A percentile compares a stretch with the other conserved stretches of the same genome.
Evolutionary conservation across 2,329 filamentous ascomycete genomes (phyloP).

Genomic region (Penicillium concentricum): DNA sequence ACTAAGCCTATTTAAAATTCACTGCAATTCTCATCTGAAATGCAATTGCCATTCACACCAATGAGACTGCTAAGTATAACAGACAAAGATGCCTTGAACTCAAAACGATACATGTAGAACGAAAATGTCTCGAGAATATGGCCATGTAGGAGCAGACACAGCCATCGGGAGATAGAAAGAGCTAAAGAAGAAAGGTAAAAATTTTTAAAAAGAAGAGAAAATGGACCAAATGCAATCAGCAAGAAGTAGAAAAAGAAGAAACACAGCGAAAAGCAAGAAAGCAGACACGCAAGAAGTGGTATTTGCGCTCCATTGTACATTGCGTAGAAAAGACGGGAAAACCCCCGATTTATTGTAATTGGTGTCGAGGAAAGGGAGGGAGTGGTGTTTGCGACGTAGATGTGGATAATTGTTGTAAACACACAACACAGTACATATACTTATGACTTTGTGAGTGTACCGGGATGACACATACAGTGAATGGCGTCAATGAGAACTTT

Average conservation of each 20-base stretch:
- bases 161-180: constrained; percentile 12
- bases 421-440: neutral
- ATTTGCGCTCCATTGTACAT: constrained; percentile 46
- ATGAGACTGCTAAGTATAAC: constrained; percentile 18
- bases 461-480: neutral
- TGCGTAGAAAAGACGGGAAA: constrained; percentile 21
- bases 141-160: constrained; percentile 15
- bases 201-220: neutral
- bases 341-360: constrained; percentile 5
- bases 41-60: constrained; percentile 16
- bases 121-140: constrained; percentile 5
- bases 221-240: constrained; percentile 8
- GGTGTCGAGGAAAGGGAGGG: neutral
- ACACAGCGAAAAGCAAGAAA: constrained; percentile 15
- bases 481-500: neutral
- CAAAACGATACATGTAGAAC: constrained; percentile 16
- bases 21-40: constrained; percentile 1
- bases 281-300: constrained; percentile 33
- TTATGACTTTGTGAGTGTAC: neutral
- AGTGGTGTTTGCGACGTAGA: neutral
- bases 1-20: neutral
- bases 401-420: neutral
- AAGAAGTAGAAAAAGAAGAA: constrained; percentile 12
- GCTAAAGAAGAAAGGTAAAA: constrained; percentile 15
- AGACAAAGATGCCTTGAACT: constrained; percentile 15